Evolutionary conservation across 106 monocot genomes (phyloP), one percentile per base, ranked within the genome.

Genomic region (Chionographis japonica): DNA sequence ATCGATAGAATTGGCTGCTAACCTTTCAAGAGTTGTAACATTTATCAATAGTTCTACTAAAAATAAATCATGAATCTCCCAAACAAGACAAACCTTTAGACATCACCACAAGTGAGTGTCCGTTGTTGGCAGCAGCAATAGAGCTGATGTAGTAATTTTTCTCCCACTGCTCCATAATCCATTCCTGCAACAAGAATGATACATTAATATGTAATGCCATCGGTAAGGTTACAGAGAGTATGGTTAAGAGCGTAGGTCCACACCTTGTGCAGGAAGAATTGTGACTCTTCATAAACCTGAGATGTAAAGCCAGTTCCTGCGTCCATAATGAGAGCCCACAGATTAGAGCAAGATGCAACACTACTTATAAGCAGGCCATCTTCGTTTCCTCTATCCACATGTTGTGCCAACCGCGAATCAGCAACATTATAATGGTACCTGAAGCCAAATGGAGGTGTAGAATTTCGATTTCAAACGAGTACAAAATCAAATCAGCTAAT

Each of bases 111-210:
- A 93, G 74, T 37, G 88, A 93, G 38, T 81, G 83, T 66, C 93
- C 93, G 81, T 93, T 93, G 58, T 78, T 85, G 52, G 93, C 76
- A 61, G 88, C 93, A 62, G 93, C 93, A 54, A 93, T 79, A 55
- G 93, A 70, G 50, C 68, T 93, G 70, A 93, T 93, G 59, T 93
- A 93, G 68, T 81, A 89, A 52, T 81, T 93, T 63, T 84, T 88
- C 52, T 93, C 93, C 93, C 93, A 93, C 52, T 93, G 93, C 46
- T 88, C 88, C 80, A 88, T 86, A 63, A 93, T 93, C 93, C 93
- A 93, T 63, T 93, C 93, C 93, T 93, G 69, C 42, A 63, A 17
- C 46, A 74, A 11, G 53, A 68, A 40, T n/a, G 4, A 56, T 39
- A 9, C 6, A n/a, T 4, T 16, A 4, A 2, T 52, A 12, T 0